These are phyloP conservation scores for Lantana camara DNA, from an alignment of 257 asterid species.

Conservation along the genomic window DNA sequence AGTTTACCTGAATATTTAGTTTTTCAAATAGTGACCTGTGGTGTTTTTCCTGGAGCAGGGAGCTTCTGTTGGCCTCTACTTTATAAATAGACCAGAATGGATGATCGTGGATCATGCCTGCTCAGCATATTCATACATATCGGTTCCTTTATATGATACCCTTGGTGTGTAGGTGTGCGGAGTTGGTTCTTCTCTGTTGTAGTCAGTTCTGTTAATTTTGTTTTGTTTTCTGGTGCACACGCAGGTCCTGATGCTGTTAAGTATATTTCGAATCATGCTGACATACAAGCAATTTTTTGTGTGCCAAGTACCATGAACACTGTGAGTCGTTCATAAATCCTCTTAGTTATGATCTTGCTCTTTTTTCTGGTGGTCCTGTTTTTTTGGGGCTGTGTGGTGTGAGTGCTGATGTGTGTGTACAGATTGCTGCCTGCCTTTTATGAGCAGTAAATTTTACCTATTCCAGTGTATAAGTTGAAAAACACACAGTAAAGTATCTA, in stretches of 20 bases:
- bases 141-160: conserved; percentile 97
- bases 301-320: conserved; percentile 77
- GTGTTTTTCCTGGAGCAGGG: conserved; percentile 62
- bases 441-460: conserved; percentile 1
- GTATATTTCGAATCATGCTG: conserved; percentile 84
- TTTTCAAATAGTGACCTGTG: conserved; percentile 19
- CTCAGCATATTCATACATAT: conserved; percentile 82
- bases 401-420: no score
- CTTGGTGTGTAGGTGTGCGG: conserved; percentile 69
- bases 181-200: conserved; percentile 30
- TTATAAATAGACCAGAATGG: conserved; percentile 96
- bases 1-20: conserved; percentile 1
- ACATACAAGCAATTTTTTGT: conserved; percentile 78
- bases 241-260: conserved; percentile 98
- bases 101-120: conserved; percentile 90
- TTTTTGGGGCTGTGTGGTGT: not conserved
- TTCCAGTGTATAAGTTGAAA: not conserved
- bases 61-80: conserved; percentile 83
- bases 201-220: conserved; percentile 26
- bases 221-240: conserved; percentile 25
- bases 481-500: not conserved
- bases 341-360: not conserved
- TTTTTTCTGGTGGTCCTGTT: no score
- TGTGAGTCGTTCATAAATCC: conserved; percentile 50
- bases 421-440: conserved; percentile 3